Evolutionary conservation across 345 rosid species (phyloP).

Genomic region (Eucalyptus decipiens): DNA sequence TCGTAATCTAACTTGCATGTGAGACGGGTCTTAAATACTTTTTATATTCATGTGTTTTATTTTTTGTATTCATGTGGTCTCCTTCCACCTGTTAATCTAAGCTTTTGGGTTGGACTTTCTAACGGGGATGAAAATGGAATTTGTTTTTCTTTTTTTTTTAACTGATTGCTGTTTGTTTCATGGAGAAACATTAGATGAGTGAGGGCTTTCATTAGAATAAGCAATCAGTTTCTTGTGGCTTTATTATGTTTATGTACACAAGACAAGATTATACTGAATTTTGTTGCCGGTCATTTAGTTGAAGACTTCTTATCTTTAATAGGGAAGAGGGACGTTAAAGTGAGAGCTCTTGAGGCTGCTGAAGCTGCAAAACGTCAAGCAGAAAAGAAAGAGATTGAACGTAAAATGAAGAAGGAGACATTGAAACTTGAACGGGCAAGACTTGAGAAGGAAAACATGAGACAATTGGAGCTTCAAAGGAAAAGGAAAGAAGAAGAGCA

Average conservation of each 20-base stretch:
- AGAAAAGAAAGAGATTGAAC: constrained; percentile 77
- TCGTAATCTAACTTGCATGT: background rate
- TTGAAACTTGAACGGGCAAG: constrained; percentile 70
- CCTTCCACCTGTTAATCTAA: no score
- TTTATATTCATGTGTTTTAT: no score
- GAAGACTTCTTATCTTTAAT: background rate
- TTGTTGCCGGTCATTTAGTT: background rate
- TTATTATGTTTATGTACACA: background rate
- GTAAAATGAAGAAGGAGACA: constrained; percentile 79
- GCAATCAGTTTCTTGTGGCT: background rate
- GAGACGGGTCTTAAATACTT: background rate
- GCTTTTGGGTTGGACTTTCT: no score
- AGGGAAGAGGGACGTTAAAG: constrained; percentile 91
- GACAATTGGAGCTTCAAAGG: constrained; percentile 54
- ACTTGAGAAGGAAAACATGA: constrained; percentile 53
- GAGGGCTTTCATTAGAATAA: background rate
- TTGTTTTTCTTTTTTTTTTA: background rate
- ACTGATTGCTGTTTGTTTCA: background rate
- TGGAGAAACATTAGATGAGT: background rate
- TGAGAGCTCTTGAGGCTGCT: constrained; percentile 87
- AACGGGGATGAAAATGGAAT: background rate
- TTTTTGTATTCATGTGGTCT: no score
- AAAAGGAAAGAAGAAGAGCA: constrained; percentile 67
- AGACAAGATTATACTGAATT: background rate
- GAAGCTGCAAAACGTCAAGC: constrained; percentile 75